These are phyloP conservation scores for Schizophyllum amplum DNA, from an alignment of 1,284 basidiomycete species.

Conservation along the genomic window DNA sequence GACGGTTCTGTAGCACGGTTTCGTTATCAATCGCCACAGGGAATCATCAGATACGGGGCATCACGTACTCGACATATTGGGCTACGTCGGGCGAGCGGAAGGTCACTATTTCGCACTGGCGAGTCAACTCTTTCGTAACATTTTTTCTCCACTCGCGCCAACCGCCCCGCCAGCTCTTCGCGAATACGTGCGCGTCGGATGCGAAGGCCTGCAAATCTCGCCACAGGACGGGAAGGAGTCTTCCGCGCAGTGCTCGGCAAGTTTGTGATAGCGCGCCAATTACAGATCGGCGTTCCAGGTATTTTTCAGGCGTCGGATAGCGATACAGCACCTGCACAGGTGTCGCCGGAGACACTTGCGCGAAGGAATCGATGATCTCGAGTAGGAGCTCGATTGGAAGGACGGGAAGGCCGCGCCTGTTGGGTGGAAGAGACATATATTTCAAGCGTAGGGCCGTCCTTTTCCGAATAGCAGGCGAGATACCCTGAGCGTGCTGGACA, in stretches of 20 bases:
- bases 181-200: neutral
- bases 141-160: neutral
- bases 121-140: neutral
- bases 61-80: neutral
- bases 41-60: neutral
- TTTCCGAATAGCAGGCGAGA: too few species aligned
- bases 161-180: neutral
- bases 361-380: neutral
- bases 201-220: neutral
- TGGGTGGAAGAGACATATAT: too few species aligned
- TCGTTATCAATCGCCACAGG: neutral
- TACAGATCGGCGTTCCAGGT: neutral
- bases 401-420: neutral
- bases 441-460: too few species aligned
- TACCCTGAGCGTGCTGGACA: too few species aligned
- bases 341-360: neutral
- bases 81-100: neutral
- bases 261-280: neutral
- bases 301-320: neutral
- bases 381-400: neutral
- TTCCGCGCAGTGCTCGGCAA: neutral
- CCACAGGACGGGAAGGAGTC: neutral
- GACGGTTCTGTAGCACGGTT: neutral
- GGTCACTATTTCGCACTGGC: neutral
- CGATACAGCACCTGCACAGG: neutral